These are phyloP conservation scores for Amylocarpus encephaloides DNA, from an alignment of 2,329 filamentous ascomycete species.

Conservation along the genomic window DNA sequence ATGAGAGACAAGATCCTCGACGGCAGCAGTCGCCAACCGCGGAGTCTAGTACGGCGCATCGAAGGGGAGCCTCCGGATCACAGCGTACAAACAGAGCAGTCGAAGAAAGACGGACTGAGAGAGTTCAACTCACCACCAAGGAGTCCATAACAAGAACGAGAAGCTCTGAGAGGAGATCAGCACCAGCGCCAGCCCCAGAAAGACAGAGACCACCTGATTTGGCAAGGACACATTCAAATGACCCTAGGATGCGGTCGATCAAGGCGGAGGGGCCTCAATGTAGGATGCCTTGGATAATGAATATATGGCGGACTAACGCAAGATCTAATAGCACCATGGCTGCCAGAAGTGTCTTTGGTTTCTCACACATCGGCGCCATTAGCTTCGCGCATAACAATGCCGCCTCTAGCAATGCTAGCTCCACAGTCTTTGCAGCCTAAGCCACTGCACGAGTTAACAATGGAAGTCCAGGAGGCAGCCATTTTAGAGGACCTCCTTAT, in stretches of 20 bases:
- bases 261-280: conserved; percentile 45
- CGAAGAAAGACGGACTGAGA: conserved; percentile 48
- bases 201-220: conserved; percentile 20
- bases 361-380: conserved; percentile 52
- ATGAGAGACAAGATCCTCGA: conserved; percentile 24
- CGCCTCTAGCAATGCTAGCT: conserved; percentile 69
- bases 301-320: conserved; percentile 32
- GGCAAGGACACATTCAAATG: conserved; percentile 21
- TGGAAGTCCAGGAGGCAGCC: conserved; percentile 78
- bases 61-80: conserved; percentile 51
- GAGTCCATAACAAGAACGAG: conserved; percentile 55
- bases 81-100: conserved; percentile 42
- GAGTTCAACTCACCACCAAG: conserved; percentile 50
- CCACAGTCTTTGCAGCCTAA: conserved; percentile 63
- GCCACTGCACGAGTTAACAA: conserved; percentile 61
- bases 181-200: conserved; percentile 17
- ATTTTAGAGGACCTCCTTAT: conserved; percentile 88
- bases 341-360: conserved; percentile 69
- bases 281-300: conserved; percentile 42
- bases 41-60: conserved; percentile 39
- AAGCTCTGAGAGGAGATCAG: conserved; percentile 45
- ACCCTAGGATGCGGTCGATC: conserved; percentile 31
- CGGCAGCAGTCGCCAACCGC: conserved; percentile 22
- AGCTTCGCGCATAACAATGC: conserved; percentile 46
- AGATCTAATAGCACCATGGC: conserved; percentile 53